phyloP scores from a whole-genome alignment of 108 stramenopile genomes.

The Discostella pseudostelligera region DNA sequence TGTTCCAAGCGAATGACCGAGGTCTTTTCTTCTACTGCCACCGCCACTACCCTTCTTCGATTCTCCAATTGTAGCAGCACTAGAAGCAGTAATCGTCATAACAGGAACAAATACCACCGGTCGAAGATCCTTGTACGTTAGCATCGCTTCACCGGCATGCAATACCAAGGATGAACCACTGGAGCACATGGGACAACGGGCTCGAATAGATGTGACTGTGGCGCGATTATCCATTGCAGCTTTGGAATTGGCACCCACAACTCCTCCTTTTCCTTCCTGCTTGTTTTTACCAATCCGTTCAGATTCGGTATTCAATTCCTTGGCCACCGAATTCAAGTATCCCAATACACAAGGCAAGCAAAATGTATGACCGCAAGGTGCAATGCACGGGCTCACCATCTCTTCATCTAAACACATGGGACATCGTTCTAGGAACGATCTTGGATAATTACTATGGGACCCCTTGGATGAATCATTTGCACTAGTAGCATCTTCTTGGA shows the following conservation, averaged over 20 bases:
- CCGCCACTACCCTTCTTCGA: not conserved
- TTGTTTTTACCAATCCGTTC: constrained; percentile 25
- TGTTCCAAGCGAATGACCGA: constrained; percentile 16
- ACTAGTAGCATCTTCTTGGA: constrained; percentile 10
- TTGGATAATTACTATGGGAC: not conserved
- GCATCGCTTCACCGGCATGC: constrained; percentile 32
- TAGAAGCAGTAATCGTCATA: constrained; percentile 1
- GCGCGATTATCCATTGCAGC: constrained; percentile 4
- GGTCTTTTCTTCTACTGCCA: not conserved
- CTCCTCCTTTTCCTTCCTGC: constrained; percentile 1
- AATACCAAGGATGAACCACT: constrained; percentile 25
- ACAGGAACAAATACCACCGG: constrained; percentile 58
- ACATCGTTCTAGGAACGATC: constrained; percentile 49
- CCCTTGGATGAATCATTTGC: constrained; percentile 5
- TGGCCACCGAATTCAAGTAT: constrained; percentile 53
- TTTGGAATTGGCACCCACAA: constrained; percentile 16
- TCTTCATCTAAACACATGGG: constrained; percentile 75
- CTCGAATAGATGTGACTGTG: constrained; percentile 28
- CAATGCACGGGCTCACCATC: constrained; percentile 58
- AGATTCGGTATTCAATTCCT: constrained; percentile 30
- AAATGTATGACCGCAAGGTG: constrained; percentile 79
- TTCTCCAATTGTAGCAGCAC: not conserved
- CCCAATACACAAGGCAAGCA: constrained; percentile 72
- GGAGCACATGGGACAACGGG: constrained; percentile 43
- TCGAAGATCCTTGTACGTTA: constrained; percentile 57